Base-by-base conservation (phyloP, 2,329 filamentous ascomycete species). In the Venturia asperata region DNA sequence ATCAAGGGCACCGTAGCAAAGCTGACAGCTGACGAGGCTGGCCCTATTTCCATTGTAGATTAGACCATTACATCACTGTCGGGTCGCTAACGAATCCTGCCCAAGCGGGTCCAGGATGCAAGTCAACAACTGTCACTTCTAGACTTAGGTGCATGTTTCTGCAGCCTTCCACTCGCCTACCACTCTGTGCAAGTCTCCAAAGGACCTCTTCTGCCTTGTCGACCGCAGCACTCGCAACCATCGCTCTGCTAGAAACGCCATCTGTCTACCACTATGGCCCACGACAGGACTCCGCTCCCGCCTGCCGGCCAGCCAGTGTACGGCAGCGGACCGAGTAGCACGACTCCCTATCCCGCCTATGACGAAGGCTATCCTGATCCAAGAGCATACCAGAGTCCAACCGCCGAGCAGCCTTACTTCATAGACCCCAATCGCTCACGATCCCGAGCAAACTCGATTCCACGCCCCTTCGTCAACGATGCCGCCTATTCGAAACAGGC, bases 381-480 rank as follows among this genome's bases (percentile, higher is more conserved):
- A 7, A 13, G 61, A 47, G 37, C n/a, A 49, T 63, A 63, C 43
- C 61, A 63, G 43, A 37, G 41, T 30, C 30, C 45, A n/a, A 17
- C 5, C 13, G n/a, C 74, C 83, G 83, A 64, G 86, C 86, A 69
- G 84, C 81, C 65, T 87, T 85, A 67, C 86, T 88, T 74, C 85
- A 85, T 55, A 75, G 76, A 67, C 81, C 88, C 64, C 82, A 85
- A 70, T 84, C 87, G 68, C 80, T 82, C 65, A 87, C 61, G 13
- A n/a, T 58, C 52, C 21, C 52, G 52, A 58, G 52, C 52, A 58
- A 58, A 37, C 52, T 58, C 52, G 19, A 37, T 34, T 5, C 52
- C 52, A 19, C 52, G 52, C 37, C 52, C 52, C 27, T 58, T n/a
- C 10, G 30, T 27, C 37, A 34, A 37, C 30, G 52, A 58, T 1